Conservation (phyloP, 345 rosid genomes). For the Nasturtium officinale region DNA sequence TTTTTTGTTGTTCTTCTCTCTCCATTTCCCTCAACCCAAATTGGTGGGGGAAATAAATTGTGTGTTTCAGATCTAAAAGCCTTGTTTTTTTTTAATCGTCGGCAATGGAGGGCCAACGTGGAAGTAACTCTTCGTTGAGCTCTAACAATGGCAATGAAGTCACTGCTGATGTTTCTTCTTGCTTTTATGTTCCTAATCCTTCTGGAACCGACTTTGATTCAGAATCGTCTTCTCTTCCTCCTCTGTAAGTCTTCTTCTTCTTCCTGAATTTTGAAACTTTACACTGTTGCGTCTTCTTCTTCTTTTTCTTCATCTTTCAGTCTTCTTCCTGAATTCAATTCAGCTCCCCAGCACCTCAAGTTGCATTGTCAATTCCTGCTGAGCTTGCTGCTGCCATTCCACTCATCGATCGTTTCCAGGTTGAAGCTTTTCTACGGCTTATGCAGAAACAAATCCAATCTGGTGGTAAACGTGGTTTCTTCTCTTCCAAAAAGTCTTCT, state of each 20-base stretch:
- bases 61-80: slow-evolving; percentile 38
- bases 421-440: slow-evolving; percentile 83
- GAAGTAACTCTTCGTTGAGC: slow-evolving; percentile 43
- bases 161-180: slow-evolving; percentile 31
- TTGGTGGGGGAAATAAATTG: slow-evolving; percentile 22
- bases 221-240: slow-evolving; percentile 42
- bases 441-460: slow-evolving; percentile 97
- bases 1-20: background rate
- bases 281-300: background rate
- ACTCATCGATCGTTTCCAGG: slow-evolving; percentile 94
- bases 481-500: slow-evolving; percentile 65
- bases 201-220: slow-evolving; percentile 43
- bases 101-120: slow-evolving; percentile 43
- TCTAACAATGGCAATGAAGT: slow-evolving; percentile 44
- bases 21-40: background rate
- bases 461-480: slow-evolving; percentile 86
- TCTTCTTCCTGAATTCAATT: background rate
- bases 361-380: slow-evolving; percentile 66
- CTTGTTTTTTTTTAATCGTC: background rate
- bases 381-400: slow-evolving; percentile 96
- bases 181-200: slow-evolving; percentile 44
- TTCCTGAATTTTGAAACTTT: background rate
- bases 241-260: slow-evolving; percentile 38
- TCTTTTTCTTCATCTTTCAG: background rate
- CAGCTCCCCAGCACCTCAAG: slow-evolving; percentile 45